Conservation (phyloP, 306 rosid genomes). For the Gleditsia sinensis region DNA sequence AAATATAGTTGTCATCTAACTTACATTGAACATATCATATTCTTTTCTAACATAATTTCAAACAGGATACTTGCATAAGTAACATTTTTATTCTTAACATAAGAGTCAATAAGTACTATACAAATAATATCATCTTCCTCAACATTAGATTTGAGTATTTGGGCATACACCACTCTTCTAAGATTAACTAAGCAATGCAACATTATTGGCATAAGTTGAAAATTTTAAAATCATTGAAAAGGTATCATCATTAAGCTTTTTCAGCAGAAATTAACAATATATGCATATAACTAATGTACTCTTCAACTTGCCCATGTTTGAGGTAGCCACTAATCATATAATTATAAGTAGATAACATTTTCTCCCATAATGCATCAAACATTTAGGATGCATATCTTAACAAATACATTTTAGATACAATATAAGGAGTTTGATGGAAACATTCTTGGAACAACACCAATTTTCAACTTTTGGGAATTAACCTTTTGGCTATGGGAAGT, state of each 20-base stretch:
- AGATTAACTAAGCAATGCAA: slow-evolving; percentile 36
- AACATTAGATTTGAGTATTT: slow-evolving; percentile 55
- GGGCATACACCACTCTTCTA: slow-evolving; percentile 69
- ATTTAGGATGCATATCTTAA: slow-evolving; percentile 67
- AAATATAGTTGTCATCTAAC: too few relatives aligned
- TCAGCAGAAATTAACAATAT: slow-evolving; percentile 59
- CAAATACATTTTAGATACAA: too few relatives aligned
- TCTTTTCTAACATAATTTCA: slow-evolving; percentile 63
- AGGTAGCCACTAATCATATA: slow-evolving; percentile 69
- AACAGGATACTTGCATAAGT: slow-evolving; percentile 64
- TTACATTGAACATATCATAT: slow-evolving; percentile 64
- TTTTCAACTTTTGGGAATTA: too few relatives aligned
- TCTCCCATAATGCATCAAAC: slow-evolving; percentile 63
- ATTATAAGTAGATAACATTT: slow-evolving; percentile 73
- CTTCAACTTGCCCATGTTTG: slow-evolving; percentile 54
- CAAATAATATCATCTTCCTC: slow-evolving; percentile 67
- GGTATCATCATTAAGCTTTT: slow-evolving; percentile 72
- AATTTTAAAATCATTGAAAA: slow-evolving; percentile 75
- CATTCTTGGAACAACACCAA: too few relatives aligned
- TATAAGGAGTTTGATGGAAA: too few relatives aligned
- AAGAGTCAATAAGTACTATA: slow-evolving; percentile 68
- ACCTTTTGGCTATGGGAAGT: too few relatives aligned
- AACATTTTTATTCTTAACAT: slow-evolving; percentile 63
- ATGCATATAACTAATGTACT: slow-evolving; percentile 51
- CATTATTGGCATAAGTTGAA: slow-evolving; percentile 47